Percentiles rank a stretch among this genome's conserved stretches.
Evolutionary conservation across 108 stramenopile species (phyloP).

Genomic region (Licmophora abbreviata): DNA sequence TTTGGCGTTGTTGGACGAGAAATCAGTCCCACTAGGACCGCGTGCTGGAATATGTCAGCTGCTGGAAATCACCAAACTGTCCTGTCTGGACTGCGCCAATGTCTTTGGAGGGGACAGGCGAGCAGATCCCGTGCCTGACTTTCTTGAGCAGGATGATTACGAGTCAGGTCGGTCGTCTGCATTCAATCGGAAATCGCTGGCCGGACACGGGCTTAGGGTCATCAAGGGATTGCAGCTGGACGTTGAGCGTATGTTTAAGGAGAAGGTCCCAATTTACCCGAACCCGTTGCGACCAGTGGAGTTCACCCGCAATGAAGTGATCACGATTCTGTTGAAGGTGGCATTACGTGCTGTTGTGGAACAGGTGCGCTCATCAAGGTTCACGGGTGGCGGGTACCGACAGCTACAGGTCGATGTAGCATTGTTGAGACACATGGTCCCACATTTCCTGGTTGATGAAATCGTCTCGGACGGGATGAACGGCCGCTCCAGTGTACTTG

Average conservation of each 20-base stretch:
- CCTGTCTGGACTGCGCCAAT: conserved; percentile 57
- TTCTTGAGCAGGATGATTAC: conserved; percentile 48
- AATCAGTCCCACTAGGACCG: conserved; percentile 37
- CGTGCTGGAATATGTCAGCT: conserved; percentile 31
- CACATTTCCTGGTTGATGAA: conserved; percentile 71
- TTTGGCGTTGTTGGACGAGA: conserved; percentile 27
- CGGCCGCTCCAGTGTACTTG: too few species aligned
- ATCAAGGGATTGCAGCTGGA: conserved; percentile 67
- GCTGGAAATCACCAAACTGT: conserved; percentile 44
- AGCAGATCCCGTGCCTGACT: conserved; percentile 55
- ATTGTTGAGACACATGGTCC: conserved; percentile 62
- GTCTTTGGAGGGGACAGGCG: conserved; percentile 61
- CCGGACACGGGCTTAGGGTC: conserved; percentile 18
- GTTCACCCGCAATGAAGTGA: conserved; percentile 48
- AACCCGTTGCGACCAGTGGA: conserved; percentile 42
- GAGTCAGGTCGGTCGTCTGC: conserved; percentile 6
- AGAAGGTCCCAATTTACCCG: conserved; percentile 54
- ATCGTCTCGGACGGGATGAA: conserved; percentile 42
- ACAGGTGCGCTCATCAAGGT: conserved; percentile 37
- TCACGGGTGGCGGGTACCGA: conserved; percentile 52
- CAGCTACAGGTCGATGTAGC: conserved; percentile 70
- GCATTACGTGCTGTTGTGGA: conserved; percentile 58
- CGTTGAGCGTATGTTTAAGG: conserved; percentile 82
- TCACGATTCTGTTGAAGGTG: conserved; percentile 48
- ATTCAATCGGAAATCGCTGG: conserved; percentile 10